Base-by-base conservation (phyloP, 257 asterid species). In the Ilex aquifolium region DNA sequence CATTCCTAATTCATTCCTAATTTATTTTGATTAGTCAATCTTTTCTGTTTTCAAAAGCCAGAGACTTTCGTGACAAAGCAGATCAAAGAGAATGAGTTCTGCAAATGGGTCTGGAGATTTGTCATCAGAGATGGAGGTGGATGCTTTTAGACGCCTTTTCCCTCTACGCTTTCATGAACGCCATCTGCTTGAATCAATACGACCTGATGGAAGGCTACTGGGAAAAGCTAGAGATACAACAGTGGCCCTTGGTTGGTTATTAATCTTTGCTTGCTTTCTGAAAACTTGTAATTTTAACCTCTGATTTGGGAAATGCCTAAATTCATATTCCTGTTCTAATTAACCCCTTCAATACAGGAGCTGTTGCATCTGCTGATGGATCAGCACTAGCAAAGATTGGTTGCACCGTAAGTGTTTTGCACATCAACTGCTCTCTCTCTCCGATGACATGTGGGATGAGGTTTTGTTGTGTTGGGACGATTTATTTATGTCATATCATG, bases 341-440 rank as follows among this genome's bases (percentile, higher is more conserved):
- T 21, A 21, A 21, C 27, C 1, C 27, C 27, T 21, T 21, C 1
- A 21, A 21, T 21, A 21, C 27, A 21, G 27, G 27, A 21, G 27
- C 27, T 21, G 27, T 21, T 0, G 27, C 27, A 53, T 85, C 94
- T 52, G 96, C 99, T 71, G 70, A 90, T 78, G 97, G 99, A 75
- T 93, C 99, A 15, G 95, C 99, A 13, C 74, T 87, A 30, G 88
- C 80, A 60, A 93, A 93, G 83, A 87, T 93, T 60, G 99, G 99
- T 17, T 81, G 77, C 83, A 93, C 97, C 29, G 99, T 87, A 62
- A 85, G 95, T 87, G 56, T 30, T 31, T 60, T 31, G 42, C 42
- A 36, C 42, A 36, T 21, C 27, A 21, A 21, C 27, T 21, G 0
- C 27, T 21, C 27, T 21, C 27, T 21, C 27, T 21, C 27, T 21